Evolutionary conservation across 2,329 filamentous ascomycete species (phyloP), one percentile per base, ranked within the genome.

Genomic region (Aspergillus sp.): DNA sequence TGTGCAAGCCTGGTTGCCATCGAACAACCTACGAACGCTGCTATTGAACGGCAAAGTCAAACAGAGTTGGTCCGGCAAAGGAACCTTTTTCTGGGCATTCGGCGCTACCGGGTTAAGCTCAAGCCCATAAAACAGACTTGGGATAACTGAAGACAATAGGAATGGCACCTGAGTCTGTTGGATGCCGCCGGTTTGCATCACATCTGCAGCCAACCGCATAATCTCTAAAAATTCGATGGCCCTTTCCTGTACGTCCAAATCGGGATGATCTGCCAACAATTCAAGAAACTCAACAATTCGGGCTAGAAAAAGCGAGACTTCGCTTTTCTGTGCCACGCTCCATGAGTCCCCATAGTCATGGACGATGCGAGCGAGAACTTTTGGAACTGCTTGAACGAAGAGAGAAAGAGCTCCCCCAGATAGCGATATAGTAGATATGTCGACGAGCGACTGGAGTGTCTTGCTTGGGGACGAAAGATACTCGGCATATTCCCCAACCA

Each of bases 201-300:
- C 92, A 76, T 99, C 95, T 1, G 87, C 86, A 2, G 91, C 91
- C 45, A 99, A 81, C 58, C 91, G 91, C 68, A 98, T 85, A 12
- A 98, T 81, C 71, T 99, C 95, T 0, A 92, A 83, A 66, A 96
- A 96, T 70, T 97, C 93, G 1, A 97, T 93, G 3, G 93, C 89
- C 56, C 95, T 86, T 73, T 98, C 95, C 75, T 99, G 95, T 3
- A 99, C 92, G 71, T 99, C 95, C 1, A 99, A 81, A 66, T 87
- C 91, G 0, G 93, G 93, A 71, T 98, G 91, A 41, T 88, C 81
- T 0, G 87, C 86, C 15, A 98, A 75, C 1, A 87, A 85, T 67
- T 98, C 93, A 20, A 96, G 79, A 48, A 90, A 89, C 70, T 95
- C 86, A 19, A 96, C 84, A 6, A 97, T 86, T 2, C 92, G 86